Percentiles rank a stretch among this genome's conserved stretches.
Evolutionary conservation across 1,284 basidiomycete genomes (phyloP).

Genomic region (Ganoderma multipileum): DNA sequence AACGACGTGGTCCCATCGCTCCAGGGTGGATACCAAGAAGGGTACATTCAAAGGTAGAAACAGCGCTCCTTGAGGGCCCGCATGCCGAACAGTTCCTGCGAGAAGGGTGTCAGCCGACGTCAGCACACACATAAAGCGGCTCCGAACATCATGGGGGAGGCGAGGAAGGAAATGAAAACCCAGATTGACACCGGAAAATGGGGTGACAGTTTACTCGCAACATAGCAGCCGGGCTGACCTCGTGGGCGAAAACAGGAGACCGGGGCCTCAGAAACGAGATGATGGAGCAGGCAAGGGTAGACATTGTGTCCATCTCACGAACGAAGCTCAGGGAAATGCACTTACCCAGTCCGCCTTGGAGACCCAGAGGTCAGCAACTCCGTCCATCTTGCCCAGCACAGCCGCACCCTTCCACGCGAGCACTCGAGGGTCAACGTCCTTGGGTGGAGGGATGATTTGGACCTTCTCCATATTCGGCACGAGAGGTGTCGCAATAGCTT

Average conservation of each 20-base stretch:
- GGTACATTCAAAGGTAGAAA: constrained; percentile 61
- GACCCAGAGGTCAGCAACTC: constrained; percentile 90
- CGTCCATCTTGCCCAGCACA: constrained; percentile 94
- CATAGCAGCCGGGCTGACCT: not conserved
- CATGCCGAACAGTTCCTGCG: constrained; percentile 78
- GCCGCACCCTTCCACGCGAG: constrained; percentile 96
- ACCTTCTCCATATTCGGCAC: constrained; percentile 85
- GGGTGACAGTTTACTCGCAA: not conserved
- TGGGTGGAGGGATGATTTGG: constrained; percentile 89
- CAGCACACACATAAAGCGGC: constrained; percentile 6
- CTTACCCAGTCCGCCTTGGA: constrained; percentile 87
- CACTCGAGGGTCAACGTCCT: constrained; percentile 90
- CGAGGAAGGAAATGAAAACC: not conserved
- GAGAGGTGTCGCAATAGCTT: constrained; percentile 85
- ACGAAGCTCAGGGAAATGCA: constrained; percentile 5
- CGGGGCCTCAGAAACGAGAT: constrained; percentile 14
- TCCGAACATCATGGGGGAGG: not conserved
- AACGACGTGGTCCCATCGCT: not conserved
- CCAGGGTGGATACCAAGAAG: constrained; percentile 5
- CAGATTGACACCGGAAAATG: not conserved
- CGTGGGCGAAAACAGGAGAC: not conserved
- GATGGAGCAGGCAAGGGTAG: not conserved
- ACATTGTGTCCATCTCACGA: constrained; percentile 15
- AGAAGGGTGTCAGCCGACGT: constrained; percentile 20
- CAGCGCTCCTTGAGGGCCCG: constrained; percentile 82